A percentile compares a stretch with the other conserved stretches of the same genome.
Evolutionary conservation across 192 early-diverging fungal genomes (phyloP).

Genomic region (Coemansia sp.): DNA sequence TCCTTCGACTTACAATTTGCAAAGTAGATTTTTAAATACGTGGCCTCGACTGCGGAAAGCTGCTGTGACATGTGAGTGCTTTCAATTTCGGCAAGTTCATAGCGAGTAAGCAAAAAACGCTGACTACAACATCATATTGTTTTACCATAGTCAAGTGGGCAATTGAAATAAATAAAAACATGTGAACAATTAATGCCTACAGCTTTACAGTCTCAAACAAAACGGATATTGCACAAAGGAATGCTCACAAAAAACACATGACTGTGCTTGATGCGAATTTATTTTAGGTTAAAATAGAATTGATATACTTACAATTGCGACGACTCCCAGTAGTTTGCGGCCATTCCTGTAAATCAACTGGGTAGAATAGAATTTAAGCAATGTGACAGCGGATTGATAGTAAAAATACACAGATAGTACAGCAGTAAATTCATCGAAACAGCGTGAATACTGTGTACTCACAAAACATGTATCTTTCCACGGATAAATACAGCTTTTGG

Average conservation of each 20-base stretch:
- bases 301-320: constrained; percentile 38
- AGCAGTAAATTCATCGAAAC: background rate
- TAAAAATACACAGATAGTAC: background rate
- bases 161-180: no score
- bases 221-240: no score
- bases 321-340: constrained; percentile 51
- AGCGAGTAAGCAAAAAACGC: constrained; percentile 42
- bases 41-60: constrained; percentile 18
- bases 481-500: background rate
- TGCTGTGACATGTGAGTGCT: constrained; percentile 16
- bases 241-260: no score
- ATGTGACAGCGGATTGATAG: background rate
- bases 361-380: no score
- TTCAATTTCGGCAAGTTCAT: constrained; percentile 36
- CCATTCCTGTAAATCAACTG: no score
- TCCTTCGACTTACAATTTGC: constrained; percentile 20
- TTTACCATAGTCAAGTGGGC: no score
- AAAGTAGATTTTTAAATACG: constrained; percentile 36
- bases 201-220: no score
- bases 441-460: background rate
- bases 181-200: no score
- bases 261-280: background rate
- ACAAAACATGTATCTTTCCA: background rate
- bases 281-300: constrained; percentile 1
- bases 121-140: constrained; percentile 36